Evolutionary conservation across 345 rosid genomes (phyloP), one percentile per base, ranked within the genome.

Genomic region (Populus alba): DNA sequence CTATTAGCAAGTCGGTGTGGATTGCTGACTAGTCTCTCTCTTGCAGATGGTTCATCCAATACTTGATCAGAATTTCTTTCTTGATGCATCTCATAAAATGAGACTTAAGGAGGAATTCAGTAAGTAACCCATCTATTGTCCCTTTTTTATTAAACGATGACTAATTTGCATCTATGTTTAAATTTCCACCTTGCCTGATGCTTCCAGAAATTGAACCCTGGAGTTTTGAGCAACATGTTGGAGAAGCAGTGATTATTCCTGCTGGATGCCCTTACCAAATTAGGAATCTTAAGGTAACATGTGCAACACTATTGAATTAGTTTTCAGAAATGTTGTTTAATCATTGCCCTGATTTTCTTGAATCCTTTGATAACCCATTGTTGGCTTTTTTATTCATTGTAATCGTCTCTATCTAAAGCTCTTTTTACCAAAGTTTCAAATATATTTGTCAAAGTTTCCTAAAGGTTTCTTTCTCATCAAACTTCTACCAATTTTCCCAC

Each of bases 191-290:
- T 27, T 72, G 9, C 57, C 61, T 35, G 77, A 47, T 82, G 62
- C 77, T 71, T 75, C 70, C 76, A 96, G 99, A 91, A 63, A 80
- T 96, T 69, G 99, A 92, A 79, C 99, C 99, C 27, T 94, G 99
- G 97, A 88, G 89, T 85, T 92, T 96, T 83, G 83, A 92, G 86
- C 99, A 94, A 79, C 92, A 90, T 82, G 89, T 94, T 38, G 99
- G 97, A 72, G 99, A 96, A 87, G 99, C 97, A 78, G 92, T 96
- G 77, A 81, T 92, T 67, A 81, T 96, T 78, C 98, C 99, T 71
- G 88, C 97, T 31, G 99, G 99, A 83, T 94, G 97, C 79, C 97
- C 98, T 6, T 96, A 91, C 81, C 99, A 96, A 86, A 86, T 87
- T 70, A 91, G 85, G 90, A 94, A 91, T 81, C 84, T 87, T 41